These are phyloP conservation scores for Echites panduratus DNA, from an alignment of 257 asterid species.

Conservation along the genomic window DNA sequence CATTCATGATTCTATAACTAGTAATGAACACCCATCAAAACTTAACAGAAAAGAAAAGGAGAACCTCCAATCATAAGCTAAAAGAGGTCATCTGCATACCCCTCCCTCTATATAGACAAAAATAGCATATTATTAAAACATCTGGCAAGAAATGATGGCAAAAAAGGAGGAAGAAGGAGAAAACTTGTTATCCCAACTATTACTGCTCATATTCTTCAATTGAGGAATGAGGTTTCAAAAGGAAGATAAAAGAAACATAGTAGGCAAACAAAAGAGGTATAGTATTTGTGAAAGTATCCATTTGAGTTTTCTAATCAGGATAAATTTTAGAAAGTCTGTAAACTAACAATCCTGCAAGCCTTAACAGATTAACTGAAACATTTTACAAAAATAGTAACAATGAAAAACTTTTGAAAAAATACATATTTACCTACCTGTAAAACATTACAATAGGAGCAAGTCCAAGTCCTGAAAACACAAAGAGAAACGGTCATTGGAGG, in stretches of 20 bases:
- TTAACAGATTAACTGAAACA: not conserved
- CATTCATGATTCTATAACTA: not conserved
- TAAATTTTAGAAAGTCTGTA: not conserved
- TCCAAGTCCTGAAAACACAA: constrained; percentile 58
- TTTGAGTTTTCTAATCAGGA: not conserved
- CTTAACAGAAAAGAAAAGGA: not conserved
- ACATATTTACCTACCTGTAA: constrained; percentile 54
- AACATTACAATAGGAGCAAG: constrained; percentile 73
- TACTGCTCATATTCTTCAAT: not conserved
- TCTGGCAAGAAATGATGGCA: not conserved
- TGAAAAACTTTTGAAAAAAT: not conserved
- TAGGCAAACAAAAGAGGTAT: not conserved
- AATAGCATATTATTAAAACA: not conserved
- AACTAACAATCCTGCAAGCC: not conserved
- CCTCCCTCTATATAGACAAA: not conserved
- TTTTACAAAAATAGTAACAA: not conserved
- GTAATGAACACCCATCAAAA: not conserved
- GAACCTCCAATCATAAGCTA: not conserved
- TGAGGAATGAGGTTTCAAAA: not conserved
- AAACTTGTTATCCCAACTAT: not conserved
- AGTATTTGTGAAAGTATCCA: not conserved
- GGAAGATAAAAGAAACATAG: not conserved
- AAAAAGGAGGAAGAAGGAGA: not conserved
- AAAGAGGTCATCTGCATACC: not conserved
- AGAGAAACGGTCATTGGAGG: constrained; percentile 24